Base-by-base conservation (phyloP, 768 basidiomycete species). In the Macrolepiota albuminosa region DNA sequence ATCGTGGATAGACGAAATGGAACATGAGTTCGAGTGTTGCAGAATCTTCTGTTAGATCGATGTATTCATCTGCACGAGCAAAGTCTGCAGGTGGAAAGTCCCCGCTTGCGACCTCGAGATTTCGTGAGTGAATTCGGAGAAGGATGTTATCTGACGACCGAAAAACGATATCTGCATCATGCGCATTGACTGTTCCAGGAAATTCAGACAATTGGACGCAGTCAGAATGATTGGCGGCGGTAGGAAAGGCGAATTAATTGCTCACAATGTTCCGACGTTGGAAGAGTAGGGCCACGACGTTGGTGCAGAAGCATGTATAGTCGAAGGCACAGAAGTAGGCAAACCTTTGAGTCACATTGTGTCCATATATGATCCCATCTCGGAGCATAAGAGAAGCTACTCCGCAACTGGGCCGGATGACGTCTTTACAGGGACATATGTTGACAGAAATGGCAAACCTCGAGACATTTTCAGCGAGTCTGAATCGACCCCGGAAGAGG, bases 21-120 rank as follows among this genome's bases (percentile, higher is more conserved):
- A 66, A 66, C 63, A 66, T 47, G 29, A 62, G 54, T 46, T 66
- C 63, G 21, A 66, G 61, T 5, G 62, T 65, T 31, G 33, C 14
- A 1, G 64, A 50, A 43, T 65, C 60, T 45, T 65, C 64, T 5
- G 59, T 51, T 13, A 65, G 57, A 16, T 63, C 60, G 47, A 63
- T 55, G 11, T 57, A 29, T 54, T 65, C 52, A 26, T 57, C 56
- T 6, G 36, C 6, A 0, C 36, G 10, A 43, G 39, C 48, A 33
- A 65, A 63, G 6, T 50, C 56, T 18, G 43, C 4, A 7, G 62
- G 64, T 5, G 62, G 62, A 48, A 65, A 63, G 3, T 58, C 61
- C 18, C 61, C 62, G 14, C 48, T 61, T 2, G 59, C 58, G 26
- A 57, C 47, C n/a, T 61, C 62, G 4, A 65, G 59, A 34, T 63